Conservation (phyloP, 805 yeast species). For the Starmerella potacharoeniae region DNA sequence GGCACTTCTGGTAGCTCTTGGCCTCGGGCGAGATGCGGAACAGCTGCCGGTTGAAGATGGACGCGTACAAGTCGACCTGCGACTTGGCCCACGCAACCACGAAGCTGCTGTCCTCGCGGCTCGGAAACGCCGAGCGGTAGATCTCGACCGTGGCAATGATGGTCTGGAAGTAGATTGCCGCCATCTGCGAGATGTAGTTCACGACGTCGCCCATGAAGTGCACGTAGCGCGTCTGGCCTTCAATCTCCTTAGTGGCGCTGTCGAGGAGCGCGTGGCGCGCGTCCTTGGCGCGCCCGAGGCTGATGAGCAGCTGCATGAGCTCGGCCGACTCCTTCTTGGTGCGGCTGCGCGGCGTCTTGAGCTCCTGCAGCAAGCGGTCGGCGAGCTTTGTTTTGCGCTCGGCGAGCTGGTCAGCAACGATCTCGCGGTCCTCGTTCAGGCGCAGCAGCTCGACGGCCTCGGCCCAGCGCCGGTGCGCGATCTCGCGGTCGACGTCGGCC, state of each 20-base stretch:
- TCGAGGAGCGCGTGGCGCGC: constrained; percentile 42
- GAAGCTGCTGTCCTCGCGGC: constrained; percentile 38
- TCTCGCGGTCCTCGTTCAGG: constrained; percentile 1
- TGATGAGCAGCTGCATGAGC: constrained; percentile 30
- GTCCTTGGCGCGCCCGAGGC: constrained; percentile 36
- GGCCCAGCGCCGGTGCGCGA: constrained; percentile 48
- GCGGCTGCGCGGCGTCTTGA: constrained; percentile 4
- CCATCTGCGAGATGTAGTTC: constrained; percentile 46
- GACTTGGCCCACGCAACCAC: constrained; percentile 69
- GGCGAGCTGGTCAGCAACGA: constrained; percentile 8
- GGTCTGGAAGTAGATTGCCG: constrained; percentile 51
- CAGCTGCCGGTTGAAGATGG: constrained; percentile 53
- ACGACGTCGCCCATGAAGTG: constrained; percentile 46
- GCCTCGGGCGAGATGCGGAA: constrained; percentile 38
- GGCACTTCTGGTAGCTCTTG: constrained; percentile 43
- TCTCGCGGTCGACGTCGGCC: constrained; percentile 57
- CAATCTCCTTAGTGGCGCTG: constrained; percentile 38
- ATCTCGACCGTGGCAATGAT: constrained; percentile 46
- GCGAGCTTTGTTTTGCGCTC: constrained; percentile 13
- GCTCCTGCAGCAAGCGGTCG: constrained; percentile 11
- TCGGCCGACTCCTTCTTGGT: constrained; percentile 6
- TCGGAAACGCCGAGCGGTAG: constrained; percentile 43
- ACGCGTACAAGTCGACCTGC: constrained; percentile 49
- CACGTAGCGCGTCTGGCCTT: constrained; percentile 38
- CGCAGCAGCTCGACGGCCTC: constrained; percentile 31